Conservation (phyloP, 73 alveolate species). For the Tetrahymena malaccensis region DNA sequence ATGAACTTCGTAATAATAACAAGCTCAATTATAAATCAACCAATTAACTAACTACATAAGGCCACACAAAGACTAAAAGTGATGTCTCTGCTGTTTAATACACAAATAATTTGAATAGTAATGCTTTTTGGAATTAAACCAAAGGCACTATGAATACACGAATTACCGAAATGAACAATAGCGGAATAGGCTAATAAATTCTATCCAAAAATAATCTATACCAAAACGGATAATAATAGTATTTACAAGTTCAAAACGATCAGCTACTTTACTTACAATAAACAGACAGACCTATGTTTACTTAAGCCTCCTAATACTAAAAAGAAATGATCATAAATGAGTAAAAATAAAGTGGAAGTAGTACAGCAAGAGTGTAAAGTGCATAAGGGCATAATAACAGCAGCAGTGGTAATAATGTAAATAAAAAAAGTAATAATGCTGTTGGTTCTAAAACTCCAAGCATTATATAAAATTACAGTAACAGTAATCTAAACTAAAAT, state of each 20-base stretch:
- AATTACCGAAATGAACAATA: neutral
- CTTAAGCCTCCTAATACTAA: neutral
- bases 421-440: neutral
- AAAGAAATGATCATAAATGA: neutral
- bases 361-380: neutral
- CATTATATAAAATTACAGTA: neutral
- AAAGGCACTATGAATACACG: neutral
- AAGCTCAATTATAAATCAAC: neutral
- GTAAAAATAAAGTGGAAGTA: neutral
- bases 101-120: neutral
- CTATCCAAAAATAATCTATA: neutral
- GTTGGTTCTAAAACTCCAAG: neutral
- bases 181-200: neutral
- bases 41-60: neutral
- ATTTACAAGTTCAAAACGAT: neutral
- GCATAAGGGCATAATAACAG: neutral
- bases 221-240: neutral
- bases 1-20: neutral
- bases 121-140: neutral
- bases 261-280: neutral
- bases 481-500: neutral
- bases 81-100: neutral
- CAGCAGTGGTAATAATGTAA: neutral
- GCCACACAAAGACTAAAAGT: neutral
- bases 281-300: neutral